Percentiles rank a stretch among this genome's conserved stretches.
phyloP scores from a whole-genome alignment of 129 eudicot species.

The Lactuca saligna region DNA sequence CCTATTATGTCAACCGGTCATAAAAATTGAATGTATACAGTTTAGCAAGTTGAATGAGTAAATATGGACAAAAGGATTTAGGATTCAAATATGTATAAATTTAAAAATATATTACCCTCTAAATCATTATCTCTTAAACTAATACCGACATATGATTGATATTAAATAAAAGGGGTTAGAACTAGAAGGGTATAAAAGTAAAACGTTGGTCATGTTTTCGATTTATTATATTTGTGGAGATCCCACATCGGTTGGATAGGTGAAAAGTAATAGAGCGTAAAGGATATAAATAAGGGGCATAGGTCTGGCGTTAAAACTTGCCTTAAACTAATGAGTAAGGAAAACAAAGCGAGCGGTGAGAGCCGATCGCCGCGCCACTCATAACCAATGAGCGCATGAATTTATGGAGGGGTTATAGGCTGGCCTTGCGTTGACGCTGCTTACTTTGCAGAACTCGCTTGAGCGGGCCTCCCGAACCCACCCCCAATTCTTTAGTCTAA shows the following conservation, averaged over 20 bases:
- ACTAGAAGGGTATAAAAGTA: too few relatives aligned
- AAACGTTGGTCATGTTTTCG: not conserved
- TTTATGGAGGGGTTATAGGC: constrained; percentile 99
- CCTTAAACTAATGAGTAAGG: constrained; percentile 99
- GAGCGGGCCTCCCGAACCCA: constrained; percentile 95
- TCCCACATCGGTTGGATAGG: constrained; percentile 37
- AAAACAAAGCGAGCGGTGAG: constrained; percentile 99
- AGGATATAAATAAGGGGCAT: not conserved
- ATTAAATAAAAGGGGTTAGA: too few relatives aligned
- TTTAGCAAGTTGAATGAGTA: too few relatives aligned
- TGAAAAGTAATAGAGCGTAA: too few relatives aligned
- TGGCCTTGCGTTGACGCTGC: constrained; percentile 98
- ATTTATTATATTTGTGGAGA: not conserved
- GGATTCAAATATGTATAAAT: too few relatives aligned
- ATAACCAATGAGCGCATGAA: constrained; percentile 55
- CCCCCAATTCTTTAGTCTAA: constrained; percentile 27
- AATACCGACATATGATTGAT: too few relatives aligned
- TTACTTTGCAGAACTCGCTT: constrained; percentile 96
- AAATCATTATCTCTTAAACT: too few relatives aligned
- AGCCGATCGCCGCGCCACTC: constrained; percentile 75
- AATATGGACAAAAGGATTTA: too few relatives aligned
- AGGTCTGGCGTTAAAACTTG: not conserved
- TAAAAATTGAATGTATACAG: too few relatives aligned
- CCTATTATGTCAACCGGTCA: too few relatives aligned
- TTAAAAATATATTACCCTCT: too few relatives aligned